These are phyloP conservation scores for Pichia sp. DNA, from an alignment of 1,139 yeast genomes.

Conservation along the genomic window DNA sequence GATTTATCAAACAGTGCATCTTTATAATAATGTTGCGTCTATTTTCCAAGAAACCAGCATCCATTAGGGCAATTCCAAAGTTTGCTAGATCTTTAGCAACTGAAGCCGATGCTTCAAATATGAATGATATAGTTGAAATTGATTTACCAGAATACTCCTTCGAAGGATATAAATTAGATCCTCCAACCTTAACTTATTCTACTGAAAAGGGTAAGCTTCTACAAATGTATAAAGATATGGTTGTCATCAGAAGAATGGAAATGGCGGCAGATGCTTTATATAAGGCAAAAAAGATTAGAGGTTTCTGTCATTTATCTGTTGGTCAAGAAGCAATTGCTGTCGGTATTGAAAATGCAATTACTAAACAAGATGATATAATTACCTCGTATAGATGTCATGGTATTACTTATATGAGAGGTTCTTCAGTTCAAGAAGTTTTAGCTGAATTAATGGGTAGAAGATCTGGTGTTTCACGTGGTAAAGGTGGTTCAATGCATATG, in stretches of 20 bases:
- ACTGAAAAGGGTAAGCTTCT: slow-evolving; percentile 75
- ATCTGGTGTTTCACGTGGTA: slow-evolving; percentile 91
- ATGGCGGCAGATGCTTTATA: slow-evolving; percentile 97
- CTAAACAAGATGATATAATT: slow-evolving; percentile 76
- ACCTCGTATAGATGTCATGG: slow-evolving; percentile 99
- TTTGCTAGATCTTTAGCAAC: slow-evolving; percentile 22
- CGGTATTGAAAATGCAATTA: slow-evolving; percentile 93
- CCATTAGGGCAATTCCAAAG: slow-evolving; percentile 12
- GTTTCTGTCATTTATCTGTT: slow-evolving; percentile 97
- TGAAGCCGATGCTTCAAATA: slow-evolving; percentile 15
- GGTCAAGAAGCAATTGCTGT: slow-evolving; percentile 99
- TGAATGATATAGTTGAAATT: slow-evolving; percentile 35
- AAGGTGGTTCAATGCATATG: slow-evolving; percentile 99
- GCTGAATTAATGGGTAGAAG: slow-evolving; percentile 97
- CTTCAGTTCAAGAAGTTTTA: slow-evolving; percentile 79
- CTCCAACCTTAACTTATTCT: slow-evolving; percentile 65
- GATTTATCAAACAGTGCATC: too few relatives aligned
- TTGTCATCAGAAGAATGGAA: slow-evolving; percentile 91
- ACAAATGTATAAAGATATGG: slow-evolving; percentile 96
- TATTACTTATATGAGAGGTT: slow-evolving; percentile 93
- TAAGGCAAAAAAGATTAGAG: slow-evolving; percentile 97
- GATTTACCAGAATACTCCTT: slow-evolving; percentile 73
- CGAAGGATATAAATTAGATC: slow-evolving; percentile 79
- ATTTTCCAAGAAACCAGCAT: slow-evolving; percentile 14
- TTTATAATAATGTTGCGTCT: slow-evolving; percentile 18